phyloP scores from a whole-genome alignment of 208 protist genomes.

The Crithidia brevicula region DNA sequence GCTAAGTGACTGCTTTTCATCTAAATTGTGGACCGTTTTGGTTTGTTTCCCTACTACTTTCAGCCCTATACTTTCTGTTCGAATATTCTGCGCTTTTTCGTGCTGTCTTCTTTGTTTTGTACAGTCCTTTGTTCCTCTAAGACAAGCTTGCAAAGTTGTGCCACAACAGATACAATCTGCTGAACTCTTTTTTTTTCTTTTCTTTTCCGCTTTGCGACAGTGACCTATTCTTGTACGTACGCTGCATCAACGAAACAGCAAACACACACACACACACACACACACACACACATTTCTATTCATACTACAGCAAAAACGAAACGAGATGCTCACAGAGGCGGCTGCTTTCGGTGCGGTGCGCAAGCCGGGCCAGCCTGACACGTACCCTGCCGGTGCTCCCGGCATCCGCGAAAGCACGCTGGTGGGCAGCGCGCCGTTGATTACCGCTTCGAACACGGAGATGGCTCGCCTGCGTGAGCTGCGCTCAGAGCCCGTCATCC shows the following conservation, averaged over 20 bases:
- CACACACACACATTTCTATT: background rate
- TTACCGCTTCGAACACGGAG: background rate
- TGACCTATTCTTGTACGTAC: too few relatives aligned
- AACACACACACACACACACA: background rate
- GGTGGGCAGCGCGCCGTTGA: background rate
- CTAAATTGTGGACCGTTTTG: too few relatives aligned
- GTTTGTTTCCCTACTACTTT: too few relatives aligned
- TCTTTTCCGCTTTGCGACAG: background rate
- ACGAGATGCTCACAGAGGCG: background rate
- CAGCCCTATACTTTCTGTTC: too few relatives aligned
- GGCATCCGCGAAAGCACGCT: conserved; percentile 10
- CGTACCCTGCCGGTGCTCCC: background rate
- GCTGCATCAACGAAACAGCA: too few relatives aligned
- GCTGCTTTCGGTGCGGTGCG: background rate
- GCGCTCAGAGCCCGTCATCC: conserved; percentile 47
- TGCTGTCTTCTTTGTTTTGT: too few relatives aligned
- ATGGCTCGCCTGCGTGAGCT: conserved; percentile 28
- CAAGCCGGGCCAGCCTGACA: background rate
- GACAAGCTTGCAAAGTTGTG: too few relatives aligned
- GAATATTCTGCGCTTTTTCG: too few relatives aligned
- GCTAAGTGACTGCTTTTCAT: background rate
- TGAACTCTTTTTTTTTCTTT: background rate
- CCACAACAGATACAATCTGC: too few relatives aligned
- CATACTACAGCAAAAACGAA: background rate
- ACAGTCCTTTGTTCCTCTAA: too few relatives aligned